Evolutionary conservation across 148 eudicot species (phyloP).

Genomic region (Diospyros lotus): DNA sequence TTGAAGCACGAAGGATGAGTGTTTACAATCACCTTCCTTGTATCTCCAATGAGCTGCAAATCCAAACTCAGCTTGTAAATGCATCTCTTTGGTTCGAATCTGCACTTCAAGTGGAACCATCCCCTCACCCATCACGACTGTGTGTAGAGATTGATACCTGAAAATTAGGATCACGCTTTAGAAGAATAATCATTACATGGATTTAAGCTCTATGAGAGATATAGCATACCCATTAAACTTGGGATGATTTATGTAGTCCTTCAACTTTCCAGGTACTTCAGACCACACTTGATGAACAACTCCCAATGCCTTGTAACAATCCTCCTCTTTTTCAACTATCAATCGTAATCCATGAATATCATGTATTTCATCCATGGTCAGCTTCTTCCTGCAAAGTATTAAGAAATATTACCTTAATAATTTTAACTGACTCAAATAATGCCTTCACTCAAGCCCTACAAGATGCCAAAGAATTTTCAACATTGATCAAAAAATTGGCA

Average conservation of each 20-base stretch:
- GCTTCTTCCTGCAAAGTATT: conserved; percentile 58
- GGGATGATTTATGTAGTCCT: conserved; percentile 81
- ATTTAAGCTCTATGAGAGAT: neutral
- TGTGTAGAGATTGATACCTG: conserved; percentile 86
- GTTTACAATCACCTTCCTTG: conserved; percentile 82
- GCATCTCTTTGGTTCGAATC: conserved; percentile 92
- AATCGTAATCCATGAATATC: conserved; percentile 87
- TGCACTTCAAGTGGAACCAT: conserved; percentile 89
- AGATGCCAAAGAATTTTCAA: neutral
- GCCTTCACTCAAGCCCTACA: neutral
- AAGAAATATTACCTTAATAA: neutral
- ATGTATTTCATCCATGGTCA: conserved; percentile 79
- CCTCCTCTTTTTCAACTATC: conserved; percentile 87
- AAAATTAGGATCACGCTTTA: conserved; percentile 9
- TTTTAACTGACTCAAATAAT: neutral
- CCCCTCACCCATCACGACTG: conserved; percentile 74
- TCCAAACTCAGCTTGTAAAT: conserved; percentile 85
- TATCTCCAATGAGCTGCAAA: conserved; percentile 99
- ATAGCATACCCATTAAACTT: conserved; percentile 79
- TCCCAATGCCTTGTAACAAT: conserved; percentile 73
- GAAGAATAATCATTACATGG: neutral
- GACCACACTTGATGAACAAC: conserved; percentile 79
- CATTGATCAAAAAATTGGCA: neutral
- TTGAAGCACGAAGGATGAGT: conserved; percentile 79
- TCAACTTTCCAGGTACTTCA: conserved; percentile 82